Evolutionary conservation across 495 filamentous ascomycete species (phyloP).

Genomic region (Lasiosphaeria ovina): DNA sequence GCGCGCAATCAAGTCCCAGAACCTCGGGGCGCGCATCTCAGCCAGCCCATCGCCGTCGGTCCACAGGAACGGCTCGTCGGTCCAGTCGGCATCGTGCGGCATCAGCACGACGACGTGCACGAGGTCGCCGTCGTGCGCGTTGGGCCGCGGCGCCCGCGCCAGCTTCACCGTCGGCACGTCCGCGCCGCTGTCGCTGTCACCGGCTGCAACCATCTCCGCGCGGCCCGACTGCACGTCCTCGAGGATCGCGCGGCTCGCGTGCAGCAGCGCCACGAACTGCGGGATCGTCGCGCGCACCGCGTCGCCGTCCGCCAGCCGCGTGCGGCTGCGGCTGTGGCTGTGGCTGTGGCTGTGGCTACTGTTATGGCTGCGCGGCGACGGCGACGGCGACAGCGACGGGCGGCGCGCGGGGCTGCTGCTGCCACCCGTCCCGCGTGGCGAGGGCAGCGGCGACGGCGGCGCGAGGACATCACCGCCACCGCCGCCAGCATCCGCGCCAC

Average conservation of each 20-base stretch:
- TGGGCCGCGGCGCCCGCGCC: conserved; percentile 12
- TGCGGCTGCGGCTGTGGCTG: not conserved
- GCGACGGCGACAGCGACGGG: not conserved
- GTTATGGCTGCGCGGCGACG: conserved; percentile 1
- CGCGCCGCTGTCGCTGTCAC: not conserved
- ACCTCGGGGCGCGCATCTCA: conserved; percentile 21
- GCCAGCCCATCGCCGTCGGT: conserved; percentile 19
- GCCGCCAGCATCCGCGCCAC: not conserved
- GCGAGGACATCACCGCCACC: not conserved
- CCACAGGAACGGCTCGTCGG: conserved; percentile 28
- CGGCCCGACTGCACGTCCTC: conserved; percentile 19
- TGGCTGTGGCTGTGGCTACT: not conserved
- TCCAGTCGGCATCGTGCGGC: conserved; percentile 24
- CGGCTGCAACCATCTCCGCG: not conserved
- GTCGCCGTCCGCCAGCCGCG: conserved; percentile 16
- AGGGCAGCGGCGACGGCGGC: not conserved
- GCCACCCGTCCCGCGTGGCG: not conserved
- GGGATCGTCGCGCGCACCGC: conserved; percentile 26
- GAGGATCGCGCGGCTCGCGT: conserved; percentile 20
- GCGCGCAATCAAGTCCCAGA: conserved; percentile 20
- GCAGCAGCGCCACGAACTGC: conserved; percentile 29
- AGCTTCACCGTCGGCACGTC: conserved; percentile 16
- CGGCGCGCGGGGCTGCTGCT: not conserved
- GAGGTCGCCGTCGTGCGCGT: conserved; percentile 20
- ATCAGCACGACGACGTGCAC: conserved; percentile 27